Percentiles rank a stretch among this genome's conserved stretches.
Conservation (phyloP, 177 flowering plant species). For the Vitis hybrid region DNA sequence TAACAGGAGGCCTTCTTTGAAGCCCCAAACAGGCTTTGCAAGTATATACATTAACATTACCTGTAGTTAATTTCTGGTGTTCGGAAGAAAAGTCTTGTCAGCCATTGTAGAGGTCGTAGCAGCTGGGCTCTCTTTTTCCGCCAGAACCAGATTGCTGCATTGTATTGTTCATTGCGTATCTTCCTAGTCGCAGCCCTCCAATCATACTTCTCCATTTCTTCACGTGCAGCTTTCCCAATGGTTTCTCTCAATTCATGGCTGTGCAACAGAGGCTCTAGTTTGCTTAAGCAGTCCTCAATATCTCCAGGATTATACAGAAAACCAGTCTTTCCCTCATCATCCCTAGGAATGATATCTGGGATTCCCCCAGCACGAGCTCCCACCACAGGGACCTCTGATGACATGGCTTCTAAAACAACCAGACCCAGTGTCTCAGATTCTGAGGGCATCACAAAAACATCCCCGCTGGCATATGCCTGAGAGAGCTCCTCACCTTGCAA, state of each 20-base stretch:
- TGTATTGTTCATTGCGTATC: conserved; percentile 88
- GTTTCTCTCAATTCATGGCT: conserved; percentile 56
- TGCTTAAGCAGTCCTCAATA: conserved; percentile 81
- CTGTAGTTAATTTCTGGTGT: conserved; percentile 52
- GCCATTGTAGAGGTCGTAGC: conserved; percentile 74
- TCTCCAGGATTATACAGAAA: conserved; percentile 79
- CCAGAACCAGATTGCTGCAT: conserved; percentile 99
- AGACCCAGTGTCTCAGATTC: conserved; percentile 98
- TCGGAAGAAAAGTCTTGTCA: conserved; percentile 42
- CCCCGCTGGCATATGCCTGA: conserved; percentile 98
- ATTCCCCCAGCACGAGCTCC: conserved; percentile 97
- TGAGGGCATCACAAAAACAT: conserved; percentile 97
- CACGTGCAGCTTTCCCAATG: conserved; percentile 82
- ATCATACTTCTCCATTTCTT: conserved; percentile 89
- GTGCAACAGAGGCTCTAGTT: conserved; percentile 58
- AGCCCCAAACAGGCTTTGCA: conserved; percentile 7
- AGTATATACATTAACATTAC: conserved; percentile 17
- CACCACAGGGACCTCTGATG: conserved; percentile 93
- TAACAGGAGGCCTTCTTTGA: neutral
- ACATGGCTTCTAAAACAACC: conserved; percentile 95
- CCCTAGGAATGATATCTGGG: conserved; percentile 84
- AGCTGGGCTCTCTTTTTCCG: conserved; percentile 73
- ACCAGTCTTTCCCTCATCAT: conserved; percentile 79
- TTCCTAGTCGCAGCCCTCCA: conserved; percentile 87
- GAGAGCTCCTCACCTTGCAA: conserved; percentile 92